phyloP scores from a whole-genome alignment of 139 green algal genomes.

The Micractinium conductrix region DNA sequence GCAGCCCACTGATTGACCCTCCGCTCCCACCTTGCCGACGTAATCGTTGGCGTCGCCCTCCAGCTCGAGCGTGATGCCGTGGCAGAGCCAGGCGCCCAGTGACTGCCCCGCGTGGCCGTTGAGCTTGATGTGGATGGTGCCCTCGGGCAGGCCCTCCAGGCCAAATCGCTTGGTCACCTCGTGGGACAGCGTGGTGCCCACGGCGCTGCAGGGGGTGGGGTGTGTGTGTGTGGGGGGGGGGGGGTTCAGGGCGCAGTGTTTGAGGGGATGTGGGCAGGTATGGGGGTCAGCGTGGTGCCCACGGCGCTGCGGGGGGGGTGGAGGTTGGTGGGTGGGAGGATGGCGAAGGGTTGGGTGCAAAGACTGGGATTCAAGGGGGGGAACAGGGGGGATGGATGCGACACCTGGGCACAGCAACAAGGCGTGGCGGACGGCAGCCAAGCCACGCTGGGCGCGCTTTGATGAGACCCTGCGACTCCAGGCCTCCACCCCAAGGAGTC shows the following conservation, averaged over 20 bases:
- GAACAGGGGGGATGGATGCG: no score
- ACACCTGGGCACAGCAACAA: no score
- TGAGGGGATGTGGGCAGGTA: no score
- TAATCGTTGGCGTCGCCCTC: slow-evolving; percentile 97
- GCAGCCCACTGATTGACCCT: no score
- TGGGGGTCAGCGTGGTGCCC: slow-evolving; percentile 88
- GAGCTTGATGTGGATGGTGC: slow-evolving; percentile 92
- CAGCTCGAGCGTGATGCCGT: slow-evolving; percentile 87
- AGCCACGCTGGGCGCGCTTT: no score
- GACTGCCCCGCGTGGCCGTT: slow-evolving; percentile 89
- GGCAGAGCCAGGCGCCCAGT: slow-evolving; percentile 85
- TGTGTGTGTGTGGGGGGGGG: background rate
- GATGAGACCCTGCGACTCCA: background rate
- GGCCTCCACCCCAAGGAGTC: no score
- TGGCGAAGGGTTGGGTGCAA: no score
- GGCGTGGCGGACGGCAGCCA: no score
- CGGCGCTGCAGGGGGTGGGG: slow-evolving; percentile 60
- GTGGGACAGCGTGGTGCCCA: slow-evolving; percentile 91
- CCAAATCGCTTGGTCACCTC: slow-evolving; percentile 90
- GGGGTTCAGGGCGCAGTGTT: no score
- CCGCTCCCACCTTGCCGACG: slow-evolving; percentile 84
- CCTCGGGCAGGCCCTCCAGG: slow-evolving; percentile 76
- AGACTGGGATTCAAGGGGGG: no score
- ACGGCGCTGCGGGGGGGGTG: slow-evolving; percentile 65
- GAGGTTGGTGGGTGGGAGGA: background rate